phyloP scores from a whole-genome alignment of 2,329 filamentous ascomycete genomes.

The Ascochyta fabae region DNA sequence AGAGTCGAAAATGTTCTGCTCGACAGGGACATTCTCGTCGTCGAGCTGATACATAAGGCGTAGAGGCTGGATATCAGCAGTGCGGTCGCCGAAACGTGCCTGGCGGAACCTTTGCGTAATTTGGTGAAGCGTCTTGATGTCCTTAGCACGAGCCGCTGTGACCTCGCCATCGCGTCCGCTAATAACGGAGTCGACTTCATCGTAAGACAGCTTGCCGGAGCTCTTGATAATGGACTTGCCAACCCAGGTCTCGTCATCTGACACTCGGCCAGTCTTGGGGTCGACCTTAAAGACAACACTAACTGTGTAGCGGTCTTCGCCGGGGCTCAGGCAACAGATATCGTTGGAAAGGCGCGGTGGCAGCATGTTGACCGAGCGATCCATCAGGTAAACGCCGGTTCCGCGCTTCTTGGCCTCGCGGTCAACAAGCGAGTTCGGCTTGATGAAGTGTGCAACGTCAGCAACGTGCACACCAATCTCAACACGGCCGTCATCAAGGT shows the following conservation, averaged over 20 bases:
- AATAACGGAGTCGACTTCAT: constrained; percentile 84
- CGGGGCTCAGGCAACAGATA: constrained; percentile 84
- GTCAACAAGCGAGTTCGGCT: constrained; percentile 92
- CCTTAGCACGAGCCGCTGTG: constrained; percentile 71
- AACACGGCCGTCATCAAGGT: constrained; percentile 79
- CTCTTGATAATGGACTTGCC: constrained; percentile 95
- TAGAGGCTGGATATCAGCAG: constrained; percentile 80
- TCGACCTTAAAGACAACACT: constrained; percentile 94
- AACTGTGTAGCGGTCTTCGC: constrained; percentile 88
- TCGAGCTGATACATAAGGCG: constrained; percentile 92
- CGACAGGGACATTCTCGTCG: constrained; percentile 96
- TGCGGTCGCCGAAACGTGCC: constrained; percentile 79
- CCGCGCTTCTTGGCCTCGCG: constrained; percentile 98
- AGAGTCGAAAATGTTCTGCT: constrained; percentile 94
- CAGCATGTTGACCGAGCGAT: constrained; percentile 85
- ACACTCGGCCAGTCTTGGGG: constrained; percentile 75
- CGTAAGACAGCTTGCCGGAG: constrained; percentile 80
- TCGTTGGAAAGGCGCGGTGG: constrained; percentile 85
- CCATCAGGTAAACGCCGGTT: constrained; percentile 92
- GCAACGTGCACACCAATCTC: constrained; percentile 96
- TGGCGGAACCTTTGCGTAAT: constrained; percentile 92
- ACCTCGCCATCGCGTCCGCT: constrained; percentile 70
- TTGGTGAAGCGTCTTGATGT: constrained; percentile 79
- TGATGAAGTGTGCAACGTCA: constrained; percentile 96
- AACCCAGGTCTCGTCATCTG: constrained; percentile 90